A percentile compares a stretch with the other conserved stretches of the same genome.
These are phyloP conservation scores for Hyaloscypha hepaticicola DNA, from an alignment of 495 filamentous ascomycete species.

Conservation along the genomic window DNA sequence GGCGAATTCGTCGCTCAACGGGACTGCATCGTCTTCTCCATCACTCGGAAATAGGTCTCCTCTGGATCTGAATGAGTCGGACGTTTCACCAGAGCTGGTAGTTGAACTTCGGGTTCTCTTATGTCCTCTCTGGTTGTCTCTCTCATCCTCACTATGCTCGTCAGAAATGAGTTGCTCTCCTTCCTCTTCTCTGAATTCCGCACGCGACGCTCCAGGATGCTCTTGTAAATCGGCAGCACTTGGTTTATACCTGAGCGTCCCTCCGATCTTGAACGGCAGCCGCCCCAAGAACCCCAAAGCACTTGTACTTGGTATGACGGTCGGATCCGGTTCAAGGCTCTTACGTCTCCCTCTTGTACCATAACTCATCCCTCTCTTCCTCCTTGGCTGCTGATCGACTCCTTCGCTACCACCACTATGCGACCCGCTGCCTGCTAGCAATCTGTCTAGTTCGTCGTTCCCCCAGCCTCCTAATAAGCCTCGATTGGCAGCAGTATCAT, in stretches of 20 bases:
- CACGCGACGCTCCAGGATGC: conserved; percentile 59
- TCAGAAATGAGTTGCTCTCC: conserved; percentile 71
- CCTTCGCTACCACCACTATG: conserved; percentile 44
- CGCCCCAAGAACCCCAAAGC: conserved; percentile 82
- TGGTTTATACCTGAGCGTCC: conserved; percentile 82
- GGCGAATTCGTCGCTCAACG: conserved; percentile 90
- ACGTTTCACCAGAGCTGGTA: conserved; percentile 74
- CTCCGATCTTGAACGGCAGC: conserved; percentile 83
- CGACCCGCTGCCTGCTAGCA: conserved; percentile 74
- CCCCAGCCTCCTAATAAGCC: conserved; percentile 48
- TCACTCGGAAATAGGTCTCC: conserved; percentile 94
- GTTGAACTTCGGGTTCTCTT: conserved; percentile 74
- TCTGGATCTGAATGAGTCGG: conserved; percentile 88
- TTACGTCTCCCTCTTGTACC: conserved; percentile 72
- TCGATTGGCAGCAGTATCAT: conserved; percentile 52
- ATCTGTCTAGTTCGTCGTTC: conserved; percentile 83
- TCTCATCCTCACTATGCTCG: conserved; percentile 42
- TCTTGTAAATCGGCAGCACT: conserved; percentile 89
- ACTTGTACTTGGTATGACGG: conserved; percentile 84
- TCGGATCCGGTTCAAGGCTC: conserved; percentile 72
- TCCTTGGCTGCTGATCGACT: conserved; percentile 62
- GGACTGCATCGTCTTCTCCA: conserved; percentile 88
- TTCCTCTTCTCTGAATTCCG: conserved; percentile 50
- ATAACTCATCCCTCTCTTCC: conserved; percentile 86
- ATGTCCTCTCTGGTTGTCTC: conserved; percentile 30